These are phyloP conservation scores for Bondarzewia mesenterica DNA, from an alignment of 1,284 basidiomycete species.

Conservation along the genomic window DNA sequence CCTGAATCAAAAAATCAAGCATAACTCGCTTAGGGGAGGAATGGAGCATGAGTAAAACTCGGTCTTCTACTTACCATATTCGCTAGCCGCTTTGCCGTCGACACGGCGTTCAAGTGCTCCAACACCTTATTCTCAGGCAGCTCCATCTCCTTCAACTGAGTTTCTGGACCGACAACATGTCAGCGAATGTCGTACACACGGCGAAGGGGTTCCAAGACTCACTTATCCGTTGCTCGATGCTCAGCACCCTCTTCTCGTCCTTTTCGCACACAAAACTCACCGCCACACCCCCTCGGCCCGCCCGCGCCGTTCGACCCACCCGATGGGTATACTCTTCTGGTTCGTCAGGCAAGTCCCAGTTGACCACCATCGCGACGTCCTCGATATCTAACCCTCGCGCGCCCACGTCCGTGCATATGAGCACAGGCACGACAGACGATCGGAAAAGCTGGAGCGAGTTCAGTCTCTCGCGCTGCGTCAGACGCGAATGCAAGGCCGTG, in stretches of 20 bases:
- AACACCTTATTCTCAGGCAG: slow-evolving; percentile 81
- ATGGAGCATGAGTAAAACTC: slow-evolving; percentile 1
- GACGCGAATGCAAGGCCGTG: slow-evolving; percentile 87
- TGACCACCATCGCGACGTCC: slow-evolving; percentile 90
- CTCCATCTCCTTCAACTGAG: slow-evolving; percentile 65
- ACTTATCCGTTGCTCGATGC: slow-evolving; percentile 86
- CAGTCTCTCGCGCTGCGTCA: slow-evolving; percentile 86
- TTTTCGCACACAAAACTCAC: slow-evolving; percentile 93
- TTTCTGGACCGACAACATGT: slow-evolving; percentile 36
- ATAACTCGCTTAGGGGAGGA: not conserved
- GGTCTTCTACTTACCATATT: slow-evolving; percentile 65
- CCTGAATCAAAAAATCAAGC: slow-evolving; percentile 34
- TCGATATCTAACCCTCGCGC: slow-evolving; percentile 92
- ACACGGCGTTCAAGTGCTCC: slow-evolving; percentile 82
- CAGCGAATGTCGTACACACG: not conserved
- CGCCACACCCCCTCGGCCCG: slow-evolving; percentile 84
- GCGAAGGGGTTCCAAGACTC: slow-evolving; percentile 21
- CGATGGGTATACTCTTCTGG: slow-evolving; percentile 75
- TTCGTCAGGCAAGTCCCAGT: slow-evolving; percentile 89
- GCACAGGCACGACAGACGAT: slow-evolving; percentile 80
- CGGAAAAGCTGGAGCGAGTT: slow-evolving; percentile 84
- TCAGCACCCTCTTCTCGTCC: slow-evolving; percentile 81
- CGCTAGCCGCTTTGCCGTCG: slow-evolving; percentile 88
- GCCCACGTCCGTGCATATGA: slow-evolving; percentile 94
- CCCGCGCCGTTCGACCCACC: slow-evolving; percentile 89